Evolutionary conservation across 495 filamentous ascomycete species (phyloP).

Genomic region (Mycothermus thermophilus): DNA sequence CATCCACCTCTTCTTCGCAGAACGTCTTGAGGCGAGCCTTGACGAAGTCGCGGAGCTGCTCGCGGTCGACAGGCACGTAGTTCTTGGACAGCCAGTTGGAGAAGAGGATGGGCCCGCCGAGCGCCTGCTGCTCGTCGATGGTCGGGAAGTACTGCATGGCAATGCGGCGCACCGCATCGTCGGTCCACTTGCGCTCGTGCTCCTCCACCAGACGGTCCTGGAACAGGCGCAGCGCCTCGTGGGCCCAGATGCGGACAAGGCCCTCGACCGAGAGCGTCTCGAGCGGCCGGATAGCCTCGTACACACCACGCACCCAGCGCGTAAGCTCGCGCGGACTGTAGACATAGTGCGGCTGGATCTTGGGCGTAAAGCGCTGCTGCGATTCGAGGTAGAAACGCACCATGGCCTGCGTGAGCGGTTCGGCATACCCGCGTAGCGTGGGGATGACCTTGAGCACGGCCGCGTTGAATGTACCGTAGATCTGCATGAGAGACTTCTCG

Average conservation of each 20-base stretch:
- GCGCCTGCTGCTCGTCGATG: slow-evolving; percentile 72
- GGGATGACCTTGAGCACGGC: slow-evolving; percentile 95
- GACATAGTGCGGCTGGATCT: slow-evolving; percentile 96
- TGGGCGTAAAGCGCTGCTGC: slow-evolving; percentile 80
- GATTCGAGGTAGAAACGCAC: slow-evolving; percentile 92
- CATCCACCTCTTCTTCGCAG: slow-evolving; percentile 98
- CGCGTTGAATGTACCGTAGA: slow-evolving; percentile 96
- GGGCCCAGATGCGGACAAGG: slow-evolving; percentile 92
- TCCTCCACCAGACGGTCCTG: slow-evolving; percentile 90
- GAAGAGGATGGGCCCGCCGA: slow-evolving; percentile 90
- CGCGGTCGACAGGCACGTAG: slow-evolving; percentile 90
- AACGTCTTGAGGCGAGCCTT: slow-evolving; percentile 95
- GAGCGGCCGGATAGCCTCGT: slow-evolving; percentile 87
- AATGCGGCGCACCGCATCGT: slow-evolving; percentile 67
- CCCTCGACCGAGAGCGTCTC: slow-evolving; percentile 81
- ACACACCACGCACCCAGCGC: slow-evolving; percentile 90
- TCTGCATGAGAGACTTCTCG: slow-evolving; percentile 83
- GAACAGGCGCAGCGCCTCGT: slow-evolving; percentile 91
- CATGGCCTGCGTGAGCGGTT: slow-evolving; percentile 93
- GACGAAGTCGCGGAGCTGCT: slow-evolving; percentile 88
- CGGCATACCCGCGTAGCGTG: slow-evolving; percentile 84
- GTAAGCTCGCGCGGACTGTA: slow-evolving; percentile 98
- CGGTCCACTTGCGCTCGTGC: slow-evolving; percentile 91
- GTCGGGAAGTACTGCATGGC: slow-evolving; percentile 86
- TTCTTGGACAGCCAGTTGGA: slow-evolving; percentile 99